Evolutionary conservation across 1,284 basidiomycete species (phyloP).

Genomic region (Taiwanofungus camphoratus): DNA sequence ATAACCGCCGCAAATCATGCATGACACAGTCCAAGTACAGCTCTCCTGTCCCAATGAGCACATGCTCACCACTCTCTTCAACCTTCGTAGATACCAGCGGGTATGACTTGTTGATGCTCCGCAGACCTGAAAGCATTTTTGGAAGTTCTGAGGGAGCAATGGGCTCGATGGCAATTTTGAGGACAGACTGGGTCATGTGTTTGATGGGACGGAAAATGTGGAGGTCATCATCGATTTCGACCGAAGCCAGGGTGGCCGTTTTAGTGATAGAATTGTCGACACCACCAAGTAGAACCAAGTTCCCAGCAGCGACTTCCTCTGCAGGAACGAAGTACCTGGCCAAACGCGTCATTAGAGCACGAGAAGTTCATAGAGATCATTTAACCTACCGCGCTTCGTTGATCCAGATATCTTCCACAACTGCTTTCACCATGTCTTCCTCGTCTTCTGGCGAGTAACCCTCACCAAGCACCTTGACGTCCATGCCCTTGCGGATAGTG

Average conservation of each 20-base stretch:
- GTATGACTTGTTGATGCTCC: constrained; percentile 97
- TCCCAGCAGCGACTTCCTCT: constrained; percentile 87
- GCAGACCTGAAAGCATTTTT: constrained; percentile 95
- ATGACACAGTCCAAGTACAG: constrained; percentile 95
- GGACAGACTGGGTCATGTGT: constrained; percentile 95
- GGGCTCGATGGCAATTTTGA: constrained; percentile 98
- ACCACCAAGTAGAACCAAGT: constrained; percentile 88
- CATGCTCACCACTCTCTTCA: constrained; percentile 97
- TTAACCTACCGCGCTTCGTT: constrained; percentile 72
- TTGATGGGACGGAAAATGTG: constrained; percentile 94
- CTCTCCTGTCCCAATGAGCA: constrained; percentile 95
- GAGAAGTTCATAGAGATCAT: constrained; percentile 4
- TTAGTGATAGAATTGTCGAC: constrained; percentile 94
- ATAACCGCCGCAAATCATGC: constrained; percentile 91
- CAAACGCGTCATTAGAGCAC: constrained; percentile 5
- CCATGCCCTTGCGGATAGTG: constrained; percentile 76
- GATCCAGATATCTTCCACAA: constrained; percentile 86
- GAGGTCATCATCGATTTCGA: constrained; percentile 75
- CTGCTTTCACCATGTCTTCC: constrained; percentile 93
- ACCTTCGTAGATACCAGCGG: constrained; percentile 94
- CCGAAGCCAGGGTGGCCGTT: constrained; percentile 83
- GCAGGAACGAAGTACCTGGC: constrained; percentile 88
- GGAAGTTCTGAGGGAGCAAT: constrained; percentile 96
- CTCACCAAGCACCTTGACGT: constrained; percentile 95
- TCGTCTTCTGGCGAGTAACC: constrained; percentile 97